Evolutionary conservation across 306 rosid species (phyloP).

Genomic region (Oxytropis ochrocephala): DNA sequence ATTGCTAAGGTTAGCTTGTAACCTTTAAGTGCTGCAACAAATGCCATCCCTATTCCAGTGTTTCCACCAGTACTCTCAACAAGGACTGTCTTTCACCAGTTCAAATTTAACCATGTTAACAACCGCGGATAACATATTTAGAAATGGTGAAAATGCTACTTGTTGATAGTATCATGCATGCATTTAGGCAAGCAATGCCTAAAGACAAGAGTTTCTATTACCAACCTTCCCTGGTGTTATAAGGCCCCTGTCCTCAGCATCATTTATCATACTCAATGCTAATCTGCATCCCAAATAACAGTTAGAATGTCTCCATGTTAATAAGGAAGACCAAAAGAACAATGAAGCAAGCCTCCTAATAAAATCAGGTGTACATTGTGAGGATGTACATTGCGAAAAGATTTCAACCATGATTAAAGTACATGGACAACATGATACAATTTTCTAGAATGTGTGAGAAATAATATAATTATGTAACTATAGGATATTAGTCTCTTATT

Average conservation of each 20-base stretch:
- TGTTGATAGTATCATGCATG: not conserved
- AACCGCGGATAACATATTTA: too few relatives aligned
- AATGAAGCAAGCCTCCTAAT: not conserved
- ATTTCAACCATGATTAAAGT: too few relatives aligned
- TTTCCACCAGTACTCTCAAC: conserved; percentile 68
- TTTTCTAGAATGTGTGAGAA: too few relatives aligned
- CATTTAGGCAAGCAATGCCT: not conserved
- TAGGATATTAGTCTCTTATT: too few relatives aligned
- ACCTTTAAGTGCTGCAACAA: conserved; percentile 61
- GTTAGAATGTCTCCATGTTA: not conserved
- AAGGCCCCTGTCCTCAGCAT: conserved; percentile 64
- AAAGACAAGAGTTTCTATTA: not conserved
- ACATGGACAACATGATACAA: too few relatives aligned
- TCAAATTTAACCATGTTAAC: not conserved
- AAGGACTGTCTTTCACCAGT: conserved; percentile 45
- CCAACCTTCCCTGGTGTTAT: conserved; percentile 75
- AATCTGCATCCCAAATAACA: conserved; percentile 33
- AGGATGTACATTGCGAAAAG: too few relatives aligned
- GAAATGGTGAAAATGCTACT: too few relatives aligned
- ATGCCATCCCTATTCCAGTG: conserved; percentile 70
- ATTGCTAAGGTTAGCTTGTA: conserved; percentile 47
- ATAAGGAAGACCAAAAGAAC: not conserved
- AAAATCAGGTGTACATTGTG: too few relatives aligned
- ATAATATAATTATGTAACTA: too few relatives aligned
- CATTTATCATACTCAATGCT: conserved; percentile 62